Base-by-base conservation (phyloP, 2,329 filamentous ascomycete genomes). In the Pseudogymnoascus sp. region DNA sequence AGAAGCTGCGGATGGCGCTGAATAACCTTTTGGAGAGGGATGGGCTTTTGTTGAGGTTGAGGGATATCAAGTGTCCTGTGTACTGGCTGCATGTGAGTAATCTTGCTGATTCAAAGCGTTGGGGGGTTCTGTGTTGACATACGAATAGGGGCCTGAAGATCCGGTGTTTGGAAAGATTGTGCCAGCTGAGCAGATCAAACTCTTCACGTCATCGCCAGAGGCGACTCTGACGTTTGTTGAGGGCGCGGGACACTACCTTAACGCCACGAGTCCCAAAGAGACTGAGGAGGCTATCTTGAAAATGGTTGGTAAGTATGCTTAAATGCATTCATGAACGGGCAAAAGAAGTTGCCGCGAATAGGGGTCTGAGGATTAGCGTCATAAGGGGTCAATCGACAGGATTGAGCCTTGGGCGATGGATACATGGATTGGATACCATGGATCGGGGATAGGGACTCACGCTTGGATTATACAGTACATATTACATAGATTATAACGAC, bases 51-150 rank as follows among this genome's bases (percentile, higher is more conserved):
- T 64, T 75, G n/a, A 73, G 81, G 9, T 62, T 82, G 38, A 65
- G 73, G 19, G 77, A 82, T 64, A 69, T 83, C 63, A 76, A 72
- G 63, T 83, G 80, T 62, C 80, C 80, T 2, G 78, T 83, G 7
- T 75, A 79, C 62, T 83, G 80, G 81, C 72, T 82, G 14, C 80
- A 82, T 69, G 79, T 81, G 64, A 66, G 74, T 62, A 52, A n/a
- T 25, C 8, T 45, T 19, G 3, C n/a, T 19, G 19, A 14, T 3
- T 36, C 1, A 16, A 30, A 30, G 14, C 2, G 11, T 30, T 30
- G 45, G 3, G 7, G 11, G 42, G 11, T 2, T 8, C 16, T 33
- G n/a, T 38, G 30, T 7, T 60, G 36, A 60, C 28, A 6, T 19
- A 23, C 25, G 64, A 61, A 65, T 23, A 81, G 80, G 79, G 79